Conservation (phyloP, 2,329 filamentous ascomycete genomes). For the Sporothrix sp. region DNA sequence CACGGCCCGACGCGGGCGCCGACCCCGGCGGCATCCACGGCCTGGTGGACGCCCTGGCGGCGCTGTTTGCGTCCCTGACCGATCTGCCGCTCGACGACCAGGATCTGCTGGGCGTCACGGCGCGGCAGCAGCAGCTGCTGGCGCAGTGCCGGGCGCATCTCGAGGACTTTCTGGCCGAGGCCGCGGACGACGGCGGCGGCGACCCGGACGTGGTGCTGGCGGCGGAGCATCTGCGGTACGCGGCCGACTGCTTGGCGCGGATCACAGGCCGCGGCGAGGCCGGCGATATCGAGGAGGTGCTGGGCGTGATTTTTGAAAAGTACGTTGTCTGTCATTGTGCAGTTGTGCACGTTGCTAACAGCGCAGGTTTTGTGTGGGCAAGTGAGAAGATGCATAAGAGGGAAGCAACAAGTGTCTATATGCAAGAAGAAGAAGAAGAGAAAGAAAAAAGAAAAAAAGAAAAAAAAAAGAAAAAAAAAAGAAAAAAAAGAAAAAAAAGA, state of each 20-base stretch:
- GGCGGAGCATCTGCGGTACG: conserved; percentile 76
- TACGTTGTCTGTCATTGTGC: conserved; percentile 36
- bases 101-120: conserved; percentile 81
- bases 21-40: conserved; percentile 53
- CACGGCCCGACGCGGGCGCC: not conserved
- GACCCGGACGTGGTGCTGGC: conserved; percentile 80
- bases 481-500: not conserved
- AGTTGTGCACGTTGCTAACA: not conserved
- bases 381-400: conserved; percentile 25
- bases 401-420: too few species aligned
- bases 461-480: not conserved
- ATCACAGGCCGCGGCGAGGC: conserved; percentile 81
- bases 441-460: not conserved
- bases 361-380: conserved; percentile 38
- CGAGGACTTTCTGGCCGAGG: conserved; percentile 59
- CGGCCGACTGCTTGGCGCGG: conserved; percentile 67
- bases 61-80: conserved; percentile 62
- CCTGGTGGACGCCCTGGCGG: conserved; percentile 62
- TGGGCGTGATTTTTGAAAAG: conserved; percentile 98
- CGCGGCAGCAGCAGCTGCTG: conserved; percentile 77
- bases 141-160: conserved; percentile 62
- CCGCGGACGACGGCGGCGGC: conserved; percentile 23
- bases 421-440: not conserved
- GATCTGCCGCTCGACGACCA: conserved; percentile 60
- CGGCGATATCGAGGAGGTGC: conserved; percentile 87